Conservation (phyloP, 2,329 filamentous ascomycete species). For the Aspergillus pseudonomiae region DNA sequence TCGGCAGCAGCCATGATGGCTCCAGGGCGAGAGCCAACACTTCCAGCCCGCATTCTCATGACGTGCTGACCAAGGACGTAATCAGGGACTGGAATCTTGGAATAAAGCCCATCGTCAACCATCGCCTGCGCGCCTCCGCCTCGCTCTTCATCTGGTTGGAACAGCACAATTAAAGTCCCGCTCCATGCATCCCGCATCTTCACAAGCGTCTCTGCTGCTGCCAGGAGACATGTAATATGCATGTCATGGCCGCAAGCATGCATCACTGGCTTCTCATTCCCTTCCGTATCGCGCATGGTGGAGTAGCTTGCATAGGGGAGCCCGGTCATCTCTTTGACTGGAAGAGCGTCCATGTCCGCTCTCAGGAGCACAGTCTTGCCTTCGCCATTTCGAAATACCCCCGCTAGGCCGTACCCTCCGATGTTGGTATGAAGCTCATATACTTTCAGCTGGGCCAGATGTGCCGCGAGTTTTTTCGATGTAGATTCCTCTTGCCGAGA, state of each 20-base stretch:
- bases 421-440: slow-evolving; percentile 49
- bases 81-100: slow-evolving; percentile 57
- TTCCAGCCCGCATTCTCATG: slow-evolving; percentile 48
- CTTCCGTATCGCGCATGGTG: slow-evolving; percentile 51
- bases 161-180: slow-evolving; percentile 65
- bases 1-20: slow-evolving; percentile 50
- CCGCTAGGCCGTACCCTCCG: slow-evolving; percentile 50
- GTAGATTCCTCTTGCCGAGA: slow-evolving; percentile 60
- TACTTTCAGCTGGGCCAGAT: slow-evolving; percentile 40
- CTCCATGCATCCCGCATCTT: slow-evolving; percentile 54
- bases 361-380: slow-evolving; percentile 52
- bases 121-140: slow-evolving; percentile 65
- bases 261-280: slow-evolving; percentile 59
- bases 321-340: slow-evolving; percentile 51
- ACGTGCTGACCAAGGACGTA: slow-evolving; percentile 62
- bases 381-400: slow-evolving; percentile 46
- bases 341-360: slow-evolving; percentile 55
- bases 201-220: slow-evolving; percentile 55
- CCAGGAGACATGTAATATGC: slow-evolving; percentile 61
- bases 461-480: slow-evolving; percentile 49
- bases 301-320: slow-evolving; percentile 53
- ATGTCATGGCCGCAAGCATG: slow-evolving; percentile 66
- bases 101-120: slow-evolving; percentile 62
- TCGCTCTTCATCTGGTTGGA: slow-evolving; percentile 70
- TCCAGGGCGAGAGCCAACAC: slow-evolving; percentile 41